These are phyloP conservation scores for Lactarius indigo DNA, from an alignment of 768 basidiomycete species.

Conservation along the genomic window DNA sequence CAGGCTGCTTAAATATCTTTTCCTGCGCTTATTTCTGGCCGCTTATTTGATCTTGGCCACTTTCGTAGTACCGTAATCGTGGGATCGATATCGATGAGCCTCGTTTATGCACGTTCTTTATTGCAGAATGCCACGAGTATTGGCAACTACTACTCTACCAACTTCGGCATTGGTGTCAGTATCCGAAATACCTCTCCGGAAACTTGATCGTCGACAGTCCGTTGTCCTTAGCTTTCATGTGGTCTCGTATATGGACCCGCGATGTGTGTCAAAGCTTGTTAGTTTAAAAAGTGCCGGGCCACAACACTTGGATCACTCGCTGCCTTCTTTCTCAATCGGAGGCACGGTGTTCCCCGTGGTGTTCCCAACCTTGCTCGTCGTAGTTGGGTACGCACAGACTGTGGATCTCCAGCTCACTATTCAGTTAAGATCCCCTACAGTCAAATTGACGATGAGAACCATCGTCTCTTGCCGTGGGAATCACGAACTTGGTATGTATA, in stretches of 20 bases:
- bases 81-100: constrained; percentile 46
- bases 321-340: constrained; percentile 64
- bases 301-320: constrained; percentile 59
- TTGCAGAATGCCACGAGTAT: constrained; percentile 65
- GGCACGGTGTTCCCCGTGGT: constrained; percentile 66
- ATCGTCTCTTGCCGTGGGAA: constrained; percentile 49
- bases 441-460: constrained; percentile 72
- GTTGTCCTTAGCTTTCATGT: constrained; percentile 27
- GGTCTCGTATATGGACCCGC: constrained; percentile 64
- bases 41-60: constrained; percentile 74
- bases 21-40: constrained; percentile 59
- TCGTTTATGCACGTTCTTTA: constrained; percentile 61
- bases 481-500: constrained; percentile 47
- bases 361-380: constrained; percentile 49
- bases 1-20: constrained; percentile 63
- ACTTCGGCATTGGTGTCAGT: constrained; percentile 60
- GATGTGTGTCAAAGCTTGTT: constrained; percentile 59
- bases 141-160: constrained; percentile 81
- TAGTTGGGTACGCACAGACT: constrained; percentile 45
- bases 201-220: background rate
- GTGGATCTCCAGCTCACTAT: background rate
- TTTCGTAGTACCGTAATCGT: constrained; percentile 49
- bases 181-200: background rate
- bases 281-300: constrained; percentile 61
- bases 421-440: constrained; percentile 34